A percentile compares a stretch with the other conserved stretches of the same genome.
Evolutionary conservation across 495 filamentous ascomycete species (phyloP).

Genomic region (Aspergillus ellipticus): DNA sequence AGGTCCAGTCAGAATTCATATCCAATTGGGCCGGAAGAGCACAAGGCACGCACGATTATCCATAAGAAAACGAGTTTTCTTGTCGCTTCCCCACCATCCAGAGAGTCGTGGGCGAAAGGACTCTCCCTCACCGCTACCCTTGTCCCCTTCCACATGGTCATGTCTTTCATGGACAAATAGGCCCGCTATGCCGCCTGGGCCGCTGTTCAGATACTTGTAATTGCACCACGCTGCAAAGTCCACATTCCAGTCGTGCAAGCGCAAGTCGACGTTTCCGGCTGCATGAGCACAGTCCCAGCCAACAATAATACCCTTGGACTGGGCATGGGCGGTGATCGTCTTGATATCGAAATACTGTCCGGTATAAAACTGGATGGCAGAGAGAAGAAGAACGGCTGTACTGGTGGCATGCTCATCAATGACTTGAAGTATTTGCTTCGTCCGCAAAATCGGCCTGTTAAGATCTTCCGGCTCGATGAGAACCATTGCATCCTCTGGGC

Average conservation of each 20-base stretch:
- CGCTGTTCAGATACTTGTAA: conserved; percentile 95
- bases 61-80: conserved; percentile 74
- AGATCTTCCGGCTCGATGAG: conserved; percentile 61
- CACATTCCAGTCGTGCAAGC: conserved; percentile 88
- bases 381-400: conserved; percentile 79
- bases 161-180: conserved; percentile 83
- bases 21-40: background rate
- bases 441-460: conserved; percentile 55
- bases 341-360: conserved; percentile 87
- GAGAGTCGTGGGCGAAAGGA: conserved; percentile 57
- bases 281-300: conserved; percentile 97
- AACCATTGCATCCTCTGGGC: conserved; percentile 68
- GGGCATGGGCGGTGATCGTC: conserved; percentile 77
- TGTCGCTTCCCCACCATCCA: conserved; percentile 92
- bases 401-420: conserved; percentile 73
- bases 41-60: conserved; percentile 48
- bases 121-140: conserved; percentile 25
- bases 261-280: conserved; percentile 80
- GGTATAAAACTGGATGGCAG: conserved; percentile 92
- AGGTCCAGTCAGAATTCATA: background rate
- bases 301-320: conserved; percentile 68
- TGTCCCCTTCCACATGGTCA: conserved; percentile 46
- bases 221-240: conserved; percentile 97
- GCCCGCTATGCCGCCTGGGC: conserved; percentile 82
- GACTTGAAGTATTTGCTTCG: conserved; percentile 66